Evolutionary conservation across 805 yeast genomes (phyloP).

Genomic region (Hanseniaspora clermontiae): DNA sequence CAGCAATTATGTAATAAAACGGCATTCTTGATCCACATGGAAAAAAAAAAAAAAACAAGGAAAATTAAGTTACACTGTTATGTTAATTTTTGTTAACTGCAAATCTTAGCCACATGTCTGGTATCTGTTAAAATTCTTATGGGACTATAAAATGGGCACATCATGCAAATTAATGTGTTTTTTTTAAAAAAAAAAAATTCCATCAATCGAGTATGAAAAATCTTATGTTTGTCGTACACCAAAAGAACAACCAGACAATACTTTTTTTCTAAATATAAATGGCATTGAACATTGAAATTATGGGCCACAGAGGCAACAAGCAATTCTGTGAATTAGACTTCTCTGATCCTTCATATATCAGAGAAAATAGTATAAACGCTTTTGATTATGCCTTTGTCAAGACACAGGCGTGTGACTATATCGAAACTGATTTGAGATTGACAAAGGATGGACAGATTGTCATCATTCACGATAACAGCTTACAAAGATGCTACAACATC

Average conservation of each 20-base stretch:
- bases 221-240: background rate
- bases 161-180: too few species aligned
- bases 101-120: too few species aligned
- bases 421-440: slow-evolving; percentile 47
- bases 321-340: slow-evolving; percentile 14
- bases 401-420: slow-evolving; percentile 28
- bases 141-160: too few species aligned
- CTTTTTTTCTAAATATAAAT: background rate
- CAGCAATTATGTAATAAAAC: too few species aligned
- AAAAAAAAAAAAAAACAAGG: too few species aligned
- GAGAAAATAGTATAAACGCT: slow-evolving; percentile 38
- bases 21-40: too few species aligned
- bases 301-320: slow-evolving; percentile 28
- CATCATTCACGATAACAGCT: slow-evolving; percentile 40
- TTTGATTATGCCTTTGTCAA: slow-evolving; percentile 37
- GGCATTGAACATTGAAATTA: slow-evolving; percentile 15
- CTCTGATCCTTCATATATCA: slow-evolving; percentile 23
- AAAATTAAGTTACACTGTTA: too few species aligned
- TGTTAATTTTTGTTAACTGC: too few species aligned
- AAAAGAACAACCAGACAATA: background rate
- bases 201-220: background rate
- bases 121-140: too few species aligned
- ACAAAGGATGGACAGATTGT: slow-evolving; percentile 42
- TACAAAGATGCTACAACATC: slow-evolving; percentile 38
- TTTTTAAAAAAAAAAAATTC: too few species aligned